Base-by-base conservation (phyloP, 2,329 filamentous ascomycete species). In the Aspergillus floridensis region DNA sequence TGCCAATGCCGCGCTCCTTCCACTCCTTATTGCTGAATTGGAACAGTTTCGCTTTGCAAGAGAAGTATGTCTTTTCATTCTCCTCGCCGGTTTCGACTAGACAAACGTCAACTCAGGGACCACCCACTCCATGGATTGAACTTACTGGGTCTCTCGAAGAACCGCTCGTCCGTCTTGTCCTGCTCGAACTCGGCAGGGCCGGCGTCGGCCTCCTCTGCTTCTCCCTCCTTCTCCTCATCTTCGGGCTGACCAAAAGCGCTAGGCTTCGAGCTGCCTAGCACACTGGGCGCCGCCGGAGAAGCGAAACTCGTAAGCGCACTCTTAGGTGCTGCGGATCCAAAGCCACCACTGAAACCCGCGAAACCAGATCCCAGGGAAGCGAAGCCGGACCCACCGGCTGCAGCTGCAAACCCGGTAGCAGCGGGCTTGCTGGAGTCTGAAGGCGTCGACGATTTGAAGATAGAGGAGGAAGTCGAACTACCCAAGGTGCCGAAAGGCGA, bases 1-100 rank as follows among this genome's bases (percentile, higher is more conserved):
- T 89, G 49, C 93, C 93, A 4, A 88, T 84, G 12, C 93, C 93
- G 55, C 93, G 87, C 77, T 98, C 93, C 74, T 93, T 93, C 93
- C 93, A 98, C 50, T 87, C 87, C 57, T 84, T 84, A 49, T 82
- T 83, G 38, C 89, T 86, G 68, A 95, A 89, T 59, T 88, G 84
- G 78, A 91, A 98, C 59, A 98, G 85, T 75, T 96, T 96, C 21
- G 91, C 89, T 64, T 93, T 88, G 60, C 89, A 86, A 49, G 86
- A 84, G 70, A 93, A 85, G 52, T 91, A 78, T 1, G 90, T 93
- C 21, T 82, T 82, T 74, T 98, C 93, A 52, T 87, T 87, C 68
- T 92, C 87, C 76, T 98, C 93, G 58, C 93, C 93, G 54, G 95
- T 93, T 72, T 96, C 89, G 47, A 93, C 85, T 93, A 48, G 26